Base-by-base conservation (phyloP, 2,329 filamentous ascomycete species). In the Bipolaris victoriae region DNA sequence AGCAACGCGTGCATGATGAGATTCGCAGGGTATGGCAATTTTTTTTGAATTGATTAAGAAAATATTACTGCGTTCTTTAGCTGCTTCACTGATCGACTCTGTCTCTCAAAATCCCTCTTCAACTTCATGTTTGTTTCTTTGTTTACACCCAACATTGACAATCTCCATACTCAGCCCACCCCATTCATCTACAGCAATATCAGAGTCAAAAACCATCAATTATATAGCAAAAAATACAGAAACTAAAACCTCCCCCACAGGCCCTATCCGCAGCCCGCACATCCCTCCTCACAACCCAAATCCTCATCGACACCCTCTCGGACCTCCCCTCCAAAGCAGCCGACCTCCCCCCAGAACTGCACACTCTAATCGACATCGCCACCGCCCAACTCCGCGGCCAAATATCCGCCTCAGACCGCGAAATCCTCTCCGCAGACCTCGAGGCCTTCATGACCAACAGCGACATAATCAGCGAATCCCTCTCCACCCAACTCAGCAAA, bases 311-410 rank as follows among this genome's bases (percentile, higher is more conserved):
- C n/a, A 70, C 74, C 11, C 64, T 81, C 5, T 59, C 69, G 3
- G 60, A 65, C n/a, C 62, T 79, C 6, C 69, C 75, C 2, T 75
- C 72, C 13, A 67, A 68, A 33, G 67, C 67, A n/a, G 61, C 69
- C 40, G 68, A 73, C 5, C 66, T 81, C n/a, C 75, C 77, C 15
- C 70, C 70, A 9, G 79, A 81, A 64, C 67, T 82, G 1, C 76
- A 78, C 62, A 68, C 79, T 47, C 66, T 77, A 5, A 77, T 79
- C 29, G 77, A 78, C n/a, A 70, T 80, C 7, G 66, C 78, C 5
- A 72, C 73, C 10, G 78, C 80, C 0, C 71, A 74, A 39, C 69
- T 81, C 9, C 73, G 70, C 16, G 73, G 72, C 41, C 70, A 74
- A 11, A 62, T 82, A 7, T 56, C 72, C 0, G 58, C 71, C 11